These are phyloP conservation scores for Lachnellula cervina DNA, from an alignment of 2,329 filamentous ascomycete genomes.

Conservation along the genomic window DNA sequence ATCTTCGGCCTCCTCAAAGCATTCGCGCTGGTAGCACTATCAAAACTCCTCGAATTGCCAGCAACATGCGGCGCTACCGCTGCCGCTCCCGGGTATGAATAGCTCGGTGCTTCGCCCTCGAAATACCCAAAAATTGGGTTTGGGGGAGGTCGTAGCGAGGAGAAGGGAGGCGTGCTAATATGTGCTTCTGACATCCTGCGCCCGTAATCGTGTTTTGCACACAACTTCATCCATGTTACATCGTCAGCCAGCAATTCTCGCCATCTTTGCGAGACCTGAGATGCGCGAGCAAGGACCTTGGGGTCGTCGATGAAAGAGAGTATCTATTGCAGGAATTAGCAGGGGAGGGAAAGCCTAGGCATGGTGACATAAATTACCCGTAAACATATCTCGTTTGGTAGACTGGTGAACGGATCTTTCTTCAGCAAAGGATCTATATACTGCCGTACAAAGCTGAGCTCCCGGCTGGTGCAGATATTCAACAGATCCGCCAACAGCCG, in stretches of 20 bases:
- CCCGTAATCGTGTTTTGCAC: constrained; percentile 89
- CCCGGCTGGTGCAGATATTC: constrained; percentile 90
- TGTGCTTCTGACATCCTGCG: constrained; percentile 45
- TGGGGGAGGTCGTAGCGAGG: constrained; percentile 25
- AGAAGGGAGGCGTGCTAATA: constrained; percentile 15
- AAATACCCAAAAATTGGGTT: constrained; percentile 23
- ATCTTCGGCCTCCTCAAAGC: constrained; percentile 53
- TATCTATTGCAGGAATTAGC: constrained; percentile 52
- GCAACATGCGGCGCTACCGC: constrained; percentile 33
- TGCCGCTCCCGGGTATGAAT: constrained; percentile 42
- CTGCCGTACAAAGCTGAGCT: constrained; percentile 92
- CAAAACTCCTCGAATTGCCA: constrained; percentile 46
- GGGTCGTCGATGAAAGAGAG: constrained; percentile 97
- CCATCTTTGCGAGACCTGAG: constrained; percentile 95
- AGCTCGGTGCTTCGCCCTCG: constrained; percentile 23
- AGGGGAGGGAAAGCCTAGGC: neutral
- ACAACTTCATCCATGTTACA: constrained; percentile 96
- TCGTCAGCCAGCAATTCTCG: constrained; percentile 90
- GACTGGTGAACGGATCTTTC: constrained; percentile 88
- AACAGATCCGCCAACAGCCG: constrained; percentile 81
- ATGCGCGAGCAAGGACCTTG: constrained; percentile 85
- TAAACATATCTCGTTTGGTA: constrained; percentile 90
- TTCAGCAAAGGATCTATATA: constrained; percentile 92
- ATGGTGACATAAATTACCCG: constrained; percentile 46
- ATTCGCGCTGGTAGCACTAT: constrained; percentile 41